These are phyloP conservation scores for Amylocarpus encephaloides DNA, from an alignment of 2,329 filamentous ascomycete genomes.

Conservation along the genomic window DNA sequence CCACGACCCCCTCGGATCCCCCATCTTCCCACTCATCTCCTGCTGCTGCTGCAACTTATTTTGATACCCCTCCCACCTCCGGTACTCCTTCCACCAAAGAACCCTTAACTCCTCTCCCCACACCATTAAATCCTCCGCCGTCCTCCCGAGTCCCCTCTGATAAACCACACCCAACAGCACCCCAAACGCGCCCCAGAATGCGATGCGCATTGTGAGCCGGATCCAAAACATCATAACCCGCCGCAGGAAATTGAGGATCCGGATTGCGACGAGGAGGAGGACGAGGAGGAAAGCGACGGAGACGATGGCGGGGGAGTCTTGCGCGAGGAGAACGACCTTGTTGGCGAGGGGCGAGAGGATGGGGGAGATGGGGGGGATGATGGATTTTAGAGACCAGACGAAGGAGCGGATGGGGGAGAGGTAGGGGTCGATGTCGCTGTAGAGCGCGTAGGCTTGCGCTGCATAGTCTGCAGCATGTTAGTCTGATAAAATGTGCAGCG, in stretches of 20 bases:
- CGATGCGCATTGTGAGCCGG: constrained; percentile 53
- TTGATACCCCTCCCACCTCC: constrained; percentile 43
- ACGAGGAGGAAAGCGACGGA: constrained; percentile 51
- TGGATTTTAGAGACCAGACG: neutral
- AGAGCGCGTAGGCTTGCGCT: constrained; percentile 12
- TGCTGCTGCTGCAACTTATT: constrained; percentile 10
- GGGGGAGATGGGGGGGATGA: constrained; percentile 9
- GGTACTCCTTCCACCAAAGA: constrained; percentile 53
- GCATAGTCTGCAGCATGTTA: constrained; percentile 15
- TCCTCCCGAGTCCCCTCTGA: constrained; percentile 60
- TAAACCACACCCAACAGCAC: constrained; percentile 51
- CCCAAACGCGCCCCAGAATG: constrained; percentile 57
- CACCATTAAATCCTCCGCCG: constrained; percentile 51
- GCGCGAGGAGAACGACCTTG: constrained; percentile 10
- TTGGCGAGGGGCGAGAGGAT: constrained; percentile 20
- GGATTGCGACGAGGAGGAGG: constrained; percentile 56
- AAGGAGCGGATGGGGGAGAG: constrained; percentile 11
- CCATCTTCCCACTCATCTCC: constrained; percentile 17
- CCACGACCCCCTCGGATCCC: constrained; percentile 15
- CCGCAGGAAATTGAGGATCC: constrained; percentile 62
- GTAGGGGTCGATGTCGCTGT: constrained; percentile 19
- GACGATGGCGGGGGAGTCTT: constrained; percentile 32
- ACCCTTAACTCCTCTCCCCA: constrained; percentile 45
- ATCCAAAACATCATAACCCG: constrained; percentile 74
- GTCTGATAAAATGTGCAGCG: neutral